Base-by-base conservation (phyloP, 805 yeast species). In the Saccharomycopsis capsularis region DNA sequence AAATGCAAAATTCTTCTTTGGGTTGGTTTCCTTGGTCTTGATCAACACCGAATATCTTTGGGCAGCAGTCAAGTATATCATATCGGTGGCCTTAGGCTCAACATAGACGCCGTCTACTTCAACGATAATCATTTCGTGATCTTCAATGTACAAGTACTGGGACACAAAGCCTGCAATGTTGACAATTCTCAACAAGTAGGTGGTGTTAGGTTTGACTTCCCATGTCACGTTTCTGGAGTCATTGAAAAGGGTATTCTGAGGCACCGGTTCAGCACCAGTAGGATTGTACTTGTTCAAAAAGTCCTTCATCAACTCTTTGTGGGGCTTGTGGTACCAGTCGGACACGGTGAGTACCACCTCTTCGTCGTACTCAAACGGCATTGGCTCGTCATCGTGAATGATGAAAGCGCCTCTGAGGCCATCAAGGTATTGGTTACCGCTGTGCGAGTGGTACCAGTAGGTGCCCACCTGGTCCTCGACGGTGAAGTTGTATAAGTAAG, bases 381-480 rank as follows among this genome's bases (percentile, higher is more conserved):
- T 63, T 13, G 40, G 29, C 35, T 66, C 63, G 29, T 66, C 65
- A 2, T 59, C 61, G 53, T 81, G 86, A 34, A 85, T 73, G 15
- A 84, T 71, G 50, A 85, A 72, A 37, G 84, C 64, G 0, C 83
- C 89, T 57, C 91, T 71, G 52, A 85, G 65, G 0, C 95, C 95
- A 63, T 85, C 95, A 48, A 84, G 78, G 57, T 85, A 85, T 60
- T 85, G 93, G 13, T 84, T 68, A 0, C 87, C 89, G 35, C 81
- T 71, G 58, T 85, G 95, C 3, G 88, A 79, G 62, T 85, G 95
- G 63, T 84, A 85, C 95, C 95, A 85, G 65, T 71, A 85, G n/a
- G 87, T 75, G 44, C 95, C 95, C 3, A 68, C 78, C 62, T 85
- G 90, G 54, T 77, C 73, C 5, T 64, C 71, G 7, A 82, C 82